Base-by-base conservation (phyloP, 805 yeast genomes). In the Saturnispora serradocipensis region DNA sequence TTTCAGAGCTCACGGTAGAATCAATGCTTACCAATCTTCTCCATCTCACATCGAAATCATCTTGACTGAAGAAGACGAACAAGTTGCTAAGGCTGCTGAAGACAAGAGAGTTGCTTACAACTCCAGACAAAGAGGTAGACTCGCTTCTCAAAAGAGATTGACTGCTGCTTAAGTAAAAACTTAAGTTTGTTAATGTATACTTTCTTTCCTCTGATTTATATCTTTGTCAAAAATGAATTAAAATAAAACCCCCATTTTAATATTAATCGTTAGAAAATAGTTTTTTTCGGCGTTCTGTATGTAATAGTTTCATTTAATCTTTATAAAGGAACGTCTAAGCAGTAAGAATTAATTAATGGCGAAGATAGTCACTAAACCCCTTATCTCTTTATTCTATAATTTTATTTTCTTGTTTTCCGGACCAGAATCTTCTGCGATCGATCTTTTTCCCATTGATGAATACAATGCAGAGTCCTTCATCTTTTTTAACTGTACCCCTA, bases 1-100 rank as follows among this genome's bases (percentile, higher is more conserved):
- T 72, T 93, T 81, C 96, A 90, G 99, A 86, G 99, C 99, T 70
- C 98, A 91, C 86, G 99, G 99, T 87, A 93, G 99, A 86, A 88
- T 89, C 75, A 93, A 91, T 80, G 96, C 97, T 70, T 93, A 89
- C 93, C 95, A 89, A 81, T 88, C 98, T 58, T 81, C 90, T 69
- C 99, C 99, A 74, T 90, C 95, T 70, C 99, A 93, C 87, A 91
- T 93, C 74, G 99, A 93, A 83, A 81, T 93, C 72, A 84, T 88
- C 72, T 80, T 93, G 68, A 86, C 97, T 70, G 99, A 93, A 84
- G 87, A 83, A 76, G 93, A 80, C 66, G 98, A 90, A 78, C 81
- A 77, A 70, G 88, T 93, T 74, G 89, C 84, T 70, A 93, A 91
- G 84, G 89, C 98, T 69, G 74, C 64, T 62, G 71, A 67, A 48